Base-by-base conservation (phyloP, 2,329 filamentous ascomycete genomes). In the Penicillium sp. region DNA sequence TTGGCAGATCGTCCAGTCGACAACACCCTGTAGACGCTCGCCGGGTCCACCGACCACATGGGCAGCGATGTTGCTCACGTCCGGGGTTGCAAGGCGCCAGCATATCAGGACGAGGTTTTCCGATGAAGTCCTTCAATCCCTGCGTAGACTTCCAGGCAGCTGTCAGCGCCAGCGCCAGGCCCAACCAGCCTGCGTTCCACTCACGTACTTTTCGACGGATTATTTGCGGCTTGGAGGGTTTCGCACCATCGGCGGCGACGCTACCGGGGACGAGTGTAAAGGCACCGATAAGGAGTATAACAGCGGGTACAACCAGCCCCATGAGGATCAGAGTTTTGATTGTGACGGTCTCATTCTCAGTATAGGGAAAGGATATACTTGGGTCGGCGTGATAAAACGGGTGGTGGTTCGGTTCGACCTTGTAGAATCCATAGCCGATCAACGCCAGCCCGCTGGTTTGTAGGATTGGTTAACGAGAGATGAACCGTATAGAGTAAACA, bases 141-240 rank as follows among this genome's bases (percentile, higher is more conserved):
- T 89, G 84, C 0, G 90, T 92, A 61, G 95, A 83, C 69, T 93
- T 83, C 75, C 87, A 95, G 4, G 87, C 80, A 2, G 81, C 77
- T 2, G 84, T 82, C 8, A 89, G 75, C 2, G 87, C 82, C 15
- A 95, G 75, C 0, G 78, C 88, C 2, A 95, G 78, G 0, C 91
- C 91, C 62, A 95, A 82, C 82, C 86, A 89, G 50, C 88, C 90
- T 2, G 83, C 83, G 66, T 96, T 89, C 67, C 88, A 83, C 69
- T 96, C 91, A 90, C 92, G 96, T 1, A 95, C 68, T 72, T 93
- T 95, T 57, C 88, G 81, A 65, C 81, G 82, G 84, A 88, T 90
- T 39, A 91, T 76, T 46, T 88, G 71, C 3, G 78, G 69, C 55
- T 78, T 78, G 1, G 87, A 82, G 0, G 85, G 28, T 23, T 49